These are phyloP conservation scores for Diutina ranongensis DNA, from an alignment of 1,139 yeast genomes.

Conservation along the genomic window DNA sequence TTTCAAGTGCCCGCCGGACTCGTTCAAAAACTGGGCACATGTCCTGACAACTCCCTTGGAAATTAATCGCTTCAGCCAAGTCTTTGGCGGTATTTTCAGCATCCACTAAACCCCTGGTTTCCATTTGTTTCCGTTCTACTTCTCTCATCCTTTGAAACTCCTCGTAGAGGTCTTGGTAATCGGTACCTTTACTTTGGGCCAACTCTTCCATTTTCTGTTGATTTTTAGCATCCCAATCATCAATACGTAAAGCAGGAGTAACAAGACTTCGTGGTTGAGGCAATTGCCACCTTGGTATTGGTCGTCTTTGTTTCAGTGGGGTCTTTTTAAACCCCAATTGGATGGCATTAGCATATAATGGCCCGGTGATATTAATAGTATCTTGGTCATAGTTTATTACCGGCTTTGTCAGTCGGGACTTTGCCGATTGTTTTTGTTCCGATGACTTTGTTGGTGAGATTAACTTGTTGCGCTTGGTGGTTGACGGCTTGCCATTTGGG, in stretches of 20 bases:
- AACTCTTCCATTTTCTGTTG: constrained; percentile 27
- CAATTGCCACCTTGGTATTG: constrained; percentile 26
- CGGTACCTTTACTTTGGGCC: constrained; percentile 25
- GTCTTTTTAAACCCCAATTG: constrained; percentile 19
- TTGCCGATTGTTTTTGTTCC: no score
- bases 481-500: background rate
- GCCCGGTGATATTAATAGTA: constrained; percentile 15
- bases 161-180: constrained; percentile 34
- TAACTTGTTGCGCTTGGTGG: background rate
- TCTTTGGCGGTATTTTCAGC: constrained; percentile 76
- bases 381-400: background rate
- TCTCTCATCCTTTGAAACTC: constrained; percentile 66
- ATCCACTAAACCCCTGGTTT: constrained; percentile 72
- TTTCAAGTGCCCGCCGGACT: constrained; percentile 77
- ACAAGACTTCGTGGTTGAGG: constrained; percentile 26
- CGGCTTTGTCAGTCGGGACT: no score
- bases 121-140: constrained; percentile 71
- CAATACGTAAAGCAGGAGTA: constrained; percentile 24
- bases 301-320: constrained; percentile 13
- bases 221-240: constrained; percentile 31
- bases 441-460: background rate
- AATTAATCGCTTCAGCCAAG: constrained; percentile 74
- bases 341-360: constrained; percentile 18
- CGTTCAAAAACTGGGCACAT: constrained; percentile 96
- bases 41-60: constrained; percentile 79